Base-by-base conservation (phyloP, 2,329 filamentous ascomycete species). In the Ophiostoma sp. region DNA sequence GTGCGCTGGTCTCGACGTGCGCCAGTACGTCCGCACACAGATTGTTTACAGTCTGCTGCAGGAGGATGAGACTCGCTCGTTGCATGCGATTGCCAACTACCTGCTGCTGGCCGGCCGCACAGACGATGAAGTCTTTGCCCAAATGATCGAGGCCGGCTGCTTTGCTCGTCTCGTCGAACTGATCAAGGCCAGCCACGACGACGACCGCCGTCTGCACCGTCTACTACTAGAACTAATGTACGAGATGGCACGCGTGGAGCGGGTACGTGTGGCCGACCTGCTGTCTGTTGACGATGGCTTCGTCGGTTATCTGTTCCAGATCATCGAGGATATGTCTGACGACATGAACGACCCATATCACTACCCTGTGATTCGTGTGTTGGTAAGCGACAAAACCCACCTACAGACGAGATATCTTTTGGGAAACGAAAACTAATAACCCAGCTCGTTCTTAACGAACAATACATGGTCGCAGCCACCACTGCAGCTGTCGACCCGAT, bases 201-300 rank as follows among this genome's bases (percentile, higher is more conserved):
- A 89, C 63, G 92, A 95, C 79, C 86, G 89, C 31, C 87, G 89
- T 70, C 85, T 98, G 75, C 93, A 98, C 82, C 90, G 92, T 48
- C 84, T 96, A 75, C 85, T 98, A 70, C 86, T 99, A 78, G 93
- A 98, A 82, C 84, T 99, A 73, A 87, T 98, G 80, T 99, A 97
- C 82, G 96, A 98, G 84, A 98, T 98, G 92, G 95, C 94, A 61
- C 89, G 97, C 75, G 94, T 98, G 80, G 94, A 98, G 82, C 89
- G 91, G 75, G 84, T 99, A 74, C 91, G 88, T 72, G 84, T 87
- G 75, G 90, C 93, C 76, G 95, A 99, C 80, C 83, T 99, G 76
- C 78, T 88, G 83, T 93, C 89, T 73, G 92, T 92, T 39, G 87
- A 91, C 77, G 96, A 99, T 79, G 87, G 87, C 69, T 98, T 99